Evolutionary conservation across 2,329 filamentous ascomycete genomes (phyloP), one percentile per base, ranked within the genome.

Genomic region (Bipolaris sorokiniana): DNA sequence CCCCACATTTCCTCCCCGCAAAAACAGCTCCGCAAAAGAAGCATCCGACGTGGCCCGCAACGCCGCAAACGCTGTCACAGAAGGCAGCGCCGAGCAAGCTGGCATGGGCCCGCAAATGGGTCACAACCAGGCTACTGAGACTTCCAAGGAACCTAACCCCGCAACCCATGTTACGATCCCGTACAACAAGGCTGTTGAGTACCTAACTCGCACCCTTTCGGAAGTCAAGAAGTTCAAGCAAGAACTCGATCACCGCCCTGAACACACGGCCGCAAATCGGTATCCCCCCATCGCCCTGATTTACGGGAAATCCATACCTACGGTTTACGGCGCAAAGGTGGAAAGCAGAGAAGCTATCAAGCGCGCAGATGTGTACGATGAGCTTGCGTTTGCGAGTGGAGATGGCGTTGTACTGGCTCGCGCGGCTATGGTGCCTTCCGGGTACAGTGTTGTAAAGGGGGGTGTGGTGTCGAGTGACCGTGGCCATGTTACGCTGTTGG

Each of bases 391-490:
- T 77, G 89, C 90, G 0, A 89, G 88, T 20, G 92, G 93, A 2
- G 93, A 98, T 72, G 94, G 93, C 0, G 93, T 98, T 0, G 92
- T 94, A 52, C 83, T 97, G 6, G 91, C 93, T 0, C 86, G 86
- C 48, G 91, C 94, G 59, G 90, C 92, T 0, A 94, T 96, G 90
- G 77, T 96, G 41, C 93, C 93, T 0, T 79, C 85, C 2, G 92
- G 92, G 0, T 97, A 97, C 72, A 82, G 84, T 47, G 81, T 90
- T 34, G 91, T 88, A 1, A 86, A 84, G 44, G 89, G 88, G 11
- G 92, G 92, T 0, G 80, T 91, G 16, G 86, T 97, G 11, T 88
- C 86, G 65, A 92, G 89, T 51, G 91, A 96, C 63, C 82, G 92
- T 3, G 93, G 94, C 0, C 94, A 98, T 78, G 89, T 97, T 34